Evolutionary conservation across 1,139 yeast genomes (phyloP), one percentile per base, ranked within the genome.

Genomic region (Tardiomyces blankii): DNA sequence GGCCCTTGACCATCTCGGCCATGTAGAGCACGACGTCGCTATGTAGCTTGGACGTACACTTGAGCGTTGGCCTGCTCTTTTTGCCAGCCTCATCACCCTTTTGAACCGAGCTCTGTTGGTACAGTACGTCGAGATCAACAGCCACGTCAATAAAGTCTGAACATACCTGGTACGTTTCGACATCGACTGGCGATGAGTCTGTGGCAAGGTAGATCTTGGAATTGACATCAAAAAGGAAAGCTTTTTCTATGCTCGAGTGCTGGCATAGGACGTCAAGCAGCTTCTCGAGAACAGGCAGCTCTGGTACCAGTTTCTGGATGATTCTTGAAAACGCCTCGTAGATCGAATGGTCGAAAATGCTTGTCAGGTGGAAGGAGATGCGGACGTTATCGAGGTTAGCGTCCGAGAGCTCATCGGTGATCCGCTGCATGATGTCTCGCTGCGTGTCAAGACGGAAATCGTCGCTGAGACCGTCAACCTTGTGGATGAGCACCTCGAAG

Each of bases 201-300:
- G 97, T 91, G 2, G 97, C 96, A 42, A 91, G 89, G 61, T 91
- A 91, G 28, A 91, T 85, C 64, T 91, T 91, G n/a, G 95, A 83
- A 59, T 85, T 85, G 35, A 89, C 80, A 61, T 91, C 98, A 59
- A 93, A 89, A 49, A 91, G 64, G 57, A 89, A 91, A 35, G 93
- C 93, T 66, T 91, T 91, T 56, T 91, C 98, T 53, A 91, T 82
- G 35, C 85, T 84, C 11, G 91, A 83, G 60, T 88, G 94, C 53
- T 85, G 89, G 51, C 93, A 93, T 52, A 91, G 69, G 51, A 87
- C 78, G 63, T 91, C 96, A 57, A 91, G 73, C 76, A 91, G 72
- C 60, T 86, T 87, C 56, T 93, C 97, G 54, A 91, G 69, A 21
- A 85, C 80, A 1, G 96, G 94, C 46, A 89, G 71, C 58, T 91